Conservation (phyloP, 441 rosid genomes). For the Theobroma grandiflorum region DNA sequence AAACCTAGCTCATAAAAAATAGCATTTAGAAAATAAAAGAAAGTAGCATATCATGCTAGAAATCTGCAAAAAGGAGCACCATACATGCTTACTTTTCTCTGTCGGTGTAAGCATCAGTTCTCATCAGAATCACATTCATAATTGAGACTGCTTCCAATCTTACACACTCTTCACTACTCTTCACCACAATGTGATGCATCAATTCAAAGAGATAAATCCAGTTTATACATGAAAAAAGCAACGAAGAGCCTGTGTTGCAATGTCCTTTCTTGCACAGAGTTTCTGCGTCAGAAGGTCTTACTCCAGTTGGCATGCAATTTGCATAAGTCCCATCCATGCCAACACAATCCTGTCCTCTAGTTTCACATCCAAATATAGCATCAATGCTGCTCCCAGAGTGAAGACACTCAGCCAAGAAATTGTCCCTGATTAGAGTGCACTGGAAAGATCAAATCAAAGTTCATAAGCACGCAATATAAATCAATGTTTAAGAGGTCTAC, state of each 20-base stretch:
- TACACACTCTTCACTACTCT: constrained; percentile 55
- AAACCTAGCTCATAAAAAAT: constrained; percentile 54
- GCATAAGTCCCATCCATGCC: constrained; percentile 37
- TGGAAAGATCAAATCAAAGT: constrained; percentile 89
- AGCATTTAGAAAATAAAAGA: constrained; percentile 27
- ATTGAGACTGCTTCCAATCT: constrained; percentile 75
- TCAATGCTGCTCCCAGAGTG: constrained; percentile 36
- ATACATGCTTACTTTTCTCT: constrained; percentile 71
- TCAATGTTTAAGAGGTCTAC: background rate
- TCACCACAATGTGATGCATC: constrained; percentile 58
- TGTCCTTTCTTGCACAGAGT: constrained; percentile 35
- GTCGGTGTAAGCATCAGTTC: constrained; percentile 60
- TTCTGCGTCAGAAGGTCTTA: constrained; percentile 39
- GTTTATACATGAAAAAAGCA: constrained; percentile 50
- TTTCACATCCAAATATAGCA: constrained; percentile 38
- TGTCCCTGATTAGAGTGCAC: constrained; percentile 96
- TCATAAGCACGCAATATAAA: constrained; percentile 61
- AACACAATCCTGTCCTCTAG: constrained; percentile 34
- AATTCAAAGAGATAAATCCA: constrained; percentile 68
- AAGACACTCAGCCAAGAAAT: constrained; percentile 61
- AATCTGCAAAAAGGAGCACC: constrained; percentile 12
- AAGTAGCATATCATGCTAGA: constrained; percentile 11
- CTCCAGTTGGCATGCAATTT: constrained; percentile 28
- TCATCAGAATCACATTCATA: constrained; percentile 80
- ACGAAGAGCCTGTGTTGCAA: constrained; percentile 35